Base-by-base conservation (phyloP, 2,329 filamentous ascomycete genomes). In the Sclerotinia minor region DNA sequence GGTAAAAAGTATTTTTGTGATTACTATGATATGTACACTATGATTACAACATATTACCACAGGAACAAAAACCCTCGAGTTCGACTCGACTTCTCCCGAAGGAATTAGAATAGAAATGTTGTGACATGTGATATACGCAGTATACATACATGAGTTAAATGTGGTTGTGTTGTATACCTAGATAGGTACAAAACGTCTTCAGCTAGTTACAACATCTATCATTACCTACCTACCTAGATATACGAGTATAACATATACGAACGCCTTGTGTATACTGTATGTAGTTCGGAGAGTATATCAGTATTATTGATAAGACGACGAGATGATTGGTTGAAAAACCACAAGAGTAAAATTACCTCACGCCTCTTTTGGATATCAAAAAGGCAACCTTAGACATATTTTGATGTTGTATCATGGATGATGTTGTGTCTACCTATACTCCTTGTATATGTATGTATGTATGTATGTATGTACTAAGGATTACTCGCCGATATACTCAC, bases 131-230 rank as follows among this genome's bases (percentile, higher is more conserved):
- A 41, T 41, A 5, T 35, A 9, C 35, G 6, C 29, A 29, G 29
- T 35, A 7, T 5, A 13, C 5, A 15, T 60, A 44, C n/a, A 26
- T 60, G 58, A 29, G 35, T 60, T 35, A 24, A 24, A 21, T 55
- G 21, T 57, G 44, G 26, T 32, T 60, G n/a, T 11, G 19, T 44
- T 60, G 38, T n/a, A 55, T 55, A 41, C 15, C 5, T 9, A 38
- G 3, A 1, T n/a, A n/a, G n/a, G n/a, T n/a, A 41, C 4, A 17
- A 15, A 15, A 38, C 21, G 19, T 21, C 53, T 55, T 54, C 19
- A 54, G 52, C 53, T 38, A 54, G 52, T 32, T 38, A 60, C 57
- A 47, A 44, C 41, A 60, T 15, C 38, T 24, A 60, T 15, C 38
- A 41, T 11, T 38, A 38, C 9, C 35, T 13, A 13, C 5, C 3